Evolutionary conservation across 164 flowering plant species (phyloP).

Genomic region (Tetrastigma voinierianum): DNA sequence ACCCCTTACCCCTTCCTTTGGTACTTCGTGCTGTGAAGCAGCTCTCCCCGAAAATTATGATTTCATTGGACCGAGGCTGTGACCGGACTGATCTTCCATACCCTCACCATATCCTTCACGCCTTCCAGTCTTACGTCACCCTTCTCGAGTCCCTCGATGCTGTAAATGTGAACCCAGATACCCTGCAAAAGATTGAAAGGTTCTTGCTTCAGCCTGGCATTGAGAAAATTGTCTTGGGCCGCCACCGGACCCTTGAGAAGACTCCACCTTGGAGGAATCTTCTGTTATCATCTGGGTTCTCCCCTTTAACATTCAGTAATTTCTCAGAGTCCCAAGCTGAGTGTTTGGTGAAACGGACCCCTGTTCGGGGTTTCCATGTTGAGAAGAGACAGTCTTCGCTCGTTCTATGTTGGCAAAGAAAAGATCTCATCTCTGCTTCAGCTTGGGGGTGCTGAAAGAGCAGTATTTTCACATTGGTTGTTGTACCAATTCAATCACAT

Average conservation of each 20-base stretch:
- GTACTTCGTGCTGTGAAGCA: conserved; percentile 51
- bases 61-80: conserved; percentile 46
- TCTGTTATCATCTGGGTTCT: conserved; percentile 38
- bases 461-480: conserved; percentile 3
- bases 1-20: conserved; percentile 28
- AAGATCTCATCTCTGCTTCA: conserved; percentile 50
- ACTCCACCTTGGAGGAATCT: conserved; percentile 38
- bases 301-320: conserved; percentile 46
- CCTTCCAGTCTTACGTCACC: conserved; percentile 35
- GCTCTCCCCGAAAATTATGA: conserved; percentile 53
- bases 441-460: conserved; percentile 63
- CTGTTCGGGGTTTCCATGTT: conserved; percentile 50
- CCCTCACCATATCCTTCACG: conserved; percentile 35
- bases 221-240: conserved; percentile 33
- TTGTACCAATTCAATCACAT: conserved; percentile 8
- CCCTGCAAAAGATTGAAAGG: conserved; percentile 46
- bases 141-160: conserved; percentile 52
- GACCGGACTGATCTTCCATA: conserved; percentile 49
- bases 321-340: conserved; percentile 62
- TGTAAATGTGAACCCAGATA: conserved; percentile 32
- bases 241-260: conserved; percentile 27
- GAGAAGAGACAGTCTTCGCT: conserved; percentile 54
- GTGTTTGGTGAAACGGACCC: conserved; percentile 46
- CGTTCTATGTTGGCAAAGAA: conserved; percentile 54
- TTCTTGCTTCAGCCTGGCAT: conserved; percentile 40